Percentiles rank a stretch among this genome's conserved stretches.
phyloP scores from a whole-genome alignment of 1,284 basidiomycete genomes.

The Cutaneotrichosporon sp. region DNA sequence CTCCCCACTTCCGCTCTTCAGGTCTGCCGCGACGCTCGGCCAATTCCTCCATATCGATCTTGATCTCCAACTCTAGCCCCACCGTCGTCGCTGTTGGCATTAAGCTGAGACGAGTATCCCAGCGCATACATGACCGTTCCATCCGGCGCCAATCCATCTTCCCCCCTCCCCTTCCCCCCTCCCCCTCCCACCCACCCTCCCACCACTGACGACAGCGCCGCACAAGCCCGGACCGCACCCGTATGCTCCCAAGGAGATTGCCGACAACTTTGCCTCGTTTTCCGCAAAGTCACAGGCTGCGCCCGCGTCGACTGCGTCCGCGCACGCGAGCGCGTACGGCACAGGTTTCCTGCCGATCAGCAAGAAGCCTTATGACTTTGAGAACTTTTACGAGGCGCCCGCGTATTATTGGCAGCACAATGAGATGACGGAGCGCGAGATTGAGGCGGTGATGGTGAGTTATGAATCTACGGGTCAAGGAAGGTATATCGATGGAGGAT shows the following conservation, averaged over 20 bases:
- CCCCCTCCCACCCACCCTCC: background rate
- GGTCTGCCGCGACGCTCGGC: background rate
- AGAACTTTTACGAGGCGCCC: constrained; percentile 78
- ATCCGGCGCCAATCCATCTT: background rate
- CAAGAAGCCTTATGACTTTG: constrained; percentile 56
- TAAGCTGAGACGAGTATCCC: no score
- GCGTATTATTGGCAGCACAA: constrained; percentile 65
- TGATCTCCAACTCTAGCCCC: background rate
- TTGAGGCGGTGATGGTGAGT: constrained; percentile 74
- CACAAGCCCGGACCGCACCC: constrained; percentile 70
- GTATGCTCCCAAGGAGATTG: constrained; percentile 68
- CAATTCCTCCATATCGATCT: background rate
- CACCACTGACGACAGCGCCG: constrained; percentile 56
- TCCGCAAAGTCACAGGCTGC: constrained; percentile 55
- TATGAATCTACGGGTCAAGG: background rate
- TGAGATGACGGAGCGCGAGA: constrained; percentile 66
- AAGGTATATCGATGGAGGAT: no score
- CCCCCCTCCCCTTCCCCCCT: background rate
- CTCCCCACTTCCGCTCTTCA: background rate
- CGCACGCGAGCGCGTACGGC: constrained; percentile 31
- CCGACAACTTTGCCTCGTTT: constrained; percentile 63
- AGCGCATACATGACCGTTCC: no score
- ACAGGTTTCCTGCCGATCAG: constrained; percentile 24
- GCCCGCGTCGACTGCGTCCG: constrained; percentile 17
- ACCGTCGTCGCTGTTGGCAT: no score